These are phyloP conservation scores for Ophidiomyces ophidiicola DNA, from an alignment of 2,329 filamentous ascomycete species.

Conservation along the genomic window DNA sequence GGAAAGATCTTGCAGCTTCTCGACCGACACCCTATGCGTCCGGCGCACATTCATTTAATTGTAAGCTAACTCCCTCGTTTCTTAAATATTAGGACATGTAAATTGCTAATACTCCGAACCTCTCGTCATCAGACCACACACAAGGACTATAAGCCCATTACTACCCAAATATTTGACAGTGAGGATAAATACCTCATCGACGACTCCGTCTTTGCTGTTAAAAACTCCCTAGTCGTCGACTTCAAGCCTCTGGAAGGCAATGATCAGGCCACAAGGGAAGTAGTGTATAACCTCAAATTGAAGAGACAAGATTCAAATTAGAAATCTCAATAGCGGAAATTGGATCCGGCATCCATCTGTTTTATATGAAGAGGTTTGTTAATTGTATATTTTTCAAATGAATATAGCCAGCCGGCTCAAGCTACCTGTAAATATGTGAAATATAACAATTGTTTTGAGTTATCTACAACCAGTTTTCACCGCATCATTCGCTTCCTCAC, in stretches of 20 bases:
- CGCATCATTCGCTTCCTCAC: too few relatives aligned
- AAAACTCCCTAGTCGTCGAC: slow-evolving; percentile 47
- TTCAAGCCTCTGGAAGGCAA: slow-evolving; percentile 43
- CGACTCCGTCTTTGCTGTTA: slow-evolving; percentile 49
- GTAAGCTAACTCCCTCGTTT: slow-evolving; percentile 29
- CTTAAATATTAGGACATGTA: too few relatives aligned
- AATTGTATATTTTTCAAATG: background rate
- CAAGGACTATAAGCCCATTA: slow-evolving; percentile 38
- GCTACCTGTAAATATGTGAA: too few relatives aligned
- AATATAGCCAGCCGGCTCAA: too few relatives aligned
- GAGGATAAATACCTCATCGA: slow-evolving; percentile 50
- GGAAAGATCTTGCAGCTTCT: slow-evolving; percentile 47
- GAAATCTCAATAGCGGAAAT: too few relatives aligned
- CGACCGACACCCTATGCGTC: slow-evolving; percentile 50
- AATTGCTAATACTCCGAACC: background rate
- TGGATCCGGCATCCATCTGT: background rate
- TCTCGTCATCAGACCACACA: slow-evolving; percentile 8
- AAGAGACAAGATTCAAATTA: slow-evolving; percentile 1
- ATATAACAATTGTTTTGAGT: too few relatives aligned
- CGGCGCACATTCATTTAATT: slow-evolving; percentile 53
- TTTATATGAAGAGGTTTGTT: background rate
- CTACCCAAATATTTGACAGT: slow-evolving; percentile 65
- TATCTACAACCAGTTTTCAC: too few relatives aligned
- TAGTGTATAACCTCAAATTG: slow-evolving; percentile 36
- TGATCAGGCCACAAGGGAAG: slow-evolving; percentile 41